Evolutionary conservation across 176 grass and related monocot genomes (phyloP).

Genomic region (Phyllostachys edulis): DNA sequence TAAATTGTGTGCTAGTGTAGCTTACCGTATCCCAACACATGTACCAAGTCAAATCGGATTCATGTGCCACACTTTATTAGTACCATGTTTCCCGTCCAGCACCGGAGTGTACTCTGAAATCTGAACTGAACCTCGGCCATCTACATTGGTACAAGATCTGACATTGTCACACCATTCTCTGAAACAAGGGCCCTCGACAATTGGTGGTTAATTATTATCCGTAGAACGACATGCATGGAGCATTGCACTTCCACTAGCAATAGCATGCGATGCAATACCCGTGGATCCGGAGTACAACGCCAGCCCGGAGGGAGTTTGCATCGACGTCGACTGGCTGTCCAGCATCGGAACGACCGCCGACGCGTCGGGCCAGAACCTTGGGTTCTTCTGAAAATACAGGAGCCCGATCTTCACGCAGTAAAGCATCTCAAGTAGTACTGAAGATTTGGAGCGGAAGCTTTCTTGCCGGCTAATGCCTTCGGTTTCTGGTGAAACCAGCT

Average conservation of each 20-base stretch:
- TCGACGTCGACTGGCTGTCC: not conserved
- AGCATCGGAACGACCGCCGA: conserved; percentile 27
- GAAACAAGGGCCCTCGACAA: not conserved
- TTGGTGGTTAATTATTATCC: not conserved
- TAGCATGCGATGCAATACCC: not conserved
- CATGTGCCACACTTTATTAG: not conserved
- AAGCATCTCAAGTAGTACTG: not conserved
- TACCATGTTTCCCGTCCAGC: not conserved
- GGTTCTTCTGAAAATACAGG: conserved; percentile 33
- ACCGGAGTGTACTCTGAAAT: not conserved
- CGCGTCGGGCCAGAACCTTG: conserved; percentile 10
- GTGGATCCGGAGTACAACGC: conserved; percentile 29
- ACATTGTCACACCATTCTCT: conserved; percentile 13
- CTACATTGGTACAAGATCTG: conserved; percentile 22
- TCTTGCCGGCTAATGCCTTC: not conserved
- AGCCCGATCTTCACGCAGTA: conserved; percentile 6
- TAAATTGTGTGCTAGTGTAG: too few species aligned
- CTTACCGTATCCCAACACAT: too few species aligned
- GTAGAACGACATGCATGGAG: not conserved
- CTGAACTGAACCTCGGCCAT: not conserved
- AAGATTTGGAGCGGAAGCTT: not conserved
- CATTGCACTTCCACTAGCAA: not conserved
- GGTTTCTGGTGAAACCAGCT: not conserved
- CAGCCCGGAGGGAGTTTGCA: conserved; percentile 5
- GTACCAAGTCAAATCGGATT: too few species aligned